phyloP scores from a whole-genome alignment of 768 basidiomycete species.

The Tricholoma terreum region DNA sequence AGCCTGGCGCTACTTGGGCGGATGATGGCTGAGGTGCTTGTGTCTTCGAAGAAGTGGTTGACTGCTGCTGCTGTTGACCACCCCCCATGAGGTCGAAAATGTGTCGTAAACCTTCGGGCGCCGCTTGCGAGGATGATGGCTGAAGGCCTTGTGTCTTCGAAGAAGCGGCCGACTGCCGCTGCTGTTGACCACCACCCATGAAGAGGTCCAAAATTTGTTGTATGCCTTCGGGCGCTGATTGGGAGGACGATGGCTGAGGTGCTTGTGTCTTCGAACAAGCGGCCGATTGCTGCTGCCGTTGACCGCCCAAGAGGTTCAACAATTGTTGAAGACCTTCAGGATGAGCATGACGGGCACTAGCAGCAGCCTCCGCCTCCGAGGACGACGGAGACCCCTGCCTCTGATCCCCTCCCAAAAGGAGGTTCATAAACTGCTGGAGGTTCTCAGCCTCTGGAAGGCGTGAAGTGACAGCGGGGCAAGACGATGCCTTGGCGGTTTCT shows the following conservation, averaged over 20 bases:
- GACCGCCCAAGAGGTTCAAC: too few species aligned
- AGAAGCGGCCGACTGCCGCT: neutral
- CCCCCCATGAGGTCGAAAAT: neutral
- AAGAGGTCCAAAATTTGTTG: neutral
- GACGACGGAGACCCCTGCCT: neutral
- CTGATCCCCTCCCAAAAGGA: conserved; percentile 8
- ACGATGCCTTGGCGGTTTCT: neutral
- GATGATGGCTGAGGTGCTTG: neutral
- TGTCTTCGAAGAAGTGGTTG: neutral
- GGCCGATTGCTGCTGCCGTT: too few species aligned
- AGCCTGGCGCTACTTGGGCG: neutral
- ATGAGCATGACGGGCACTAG: neutral
- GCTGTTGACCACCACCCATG: neutral
- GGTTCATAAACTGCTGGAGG: conserved; percentile 11
- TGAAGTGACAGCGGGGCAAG: neutral
- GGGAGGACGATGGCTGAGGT: neutral
- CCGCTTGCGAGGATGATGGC: neutral
- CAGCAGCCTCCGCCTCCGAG: neutral
- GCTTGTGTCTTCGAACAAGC: neutral
- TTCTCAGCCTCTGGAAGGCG: neutral
- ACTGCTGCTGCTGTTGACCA: too few species aligned
- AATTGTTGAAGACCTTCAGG: neutral
- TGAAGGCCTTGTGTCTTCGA: neutral
- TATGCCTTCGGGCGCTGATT: neutral
- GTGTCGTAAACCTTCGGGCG: neutral